Base-by-base conservation (phyloP, 352 stramenopile species). In the Thraustotheca clavata region DNA sequence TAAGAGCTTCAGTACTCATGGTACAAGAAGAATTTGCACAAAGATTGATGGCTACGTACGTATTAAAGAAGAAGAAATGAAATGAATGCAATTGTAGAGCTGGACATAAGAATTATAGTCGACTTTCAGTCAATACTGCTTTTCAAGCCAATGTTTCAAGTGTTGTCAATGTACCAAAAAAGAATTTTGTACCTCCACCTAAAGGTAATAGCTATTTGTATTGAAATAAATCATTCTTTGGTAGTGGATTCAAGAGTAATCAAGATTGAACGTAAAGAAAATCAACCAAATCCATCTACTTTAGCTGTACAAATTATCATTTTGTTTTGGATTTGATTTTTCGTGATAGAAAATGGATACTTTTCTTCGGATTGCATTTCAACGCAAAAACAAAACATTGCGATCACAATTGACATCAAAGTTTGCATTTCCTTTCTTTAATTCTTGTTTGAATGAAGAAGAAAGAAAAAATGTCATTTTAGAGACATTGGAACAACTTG, bases 331-430 rank as follows among this genome's bases (percentile, higher is more conserved):
- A 70, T n/a, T n/a, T 32, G 9, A 26, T n/a, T 4, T 18, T n/a
- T 33, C 52, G 39, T 27, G 34, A 20, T 72, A 87, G 73, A 80
- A 83, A 52, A 91, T 91, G 54, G 84, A 92, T 38, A 74, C 77
- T 20, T 50, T 94, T 26, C 68, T 94, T 31, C 79, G 83, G 34
- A 68, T 91, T 43, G 86, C 73, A 43, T 94, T 94, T 57, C 69
- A 77, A 34, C 80, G 83, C 41, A 92, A 93, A 70, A 94, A 94
- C 71, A 94, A 94, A 70, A 94, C 86, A 32, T 68, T 94, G 47
- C 76, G 86, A 33, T 80, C 86, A 4, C 71, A 88, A 34, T 54
- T 94, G 38, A 67, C 86, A 4, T 79, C 77, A 26, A 89, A 81
- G 41, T 86, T 81, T n/a, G 74, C 83, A 35, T 70, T 69, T 31